Evolutionary conservation across 2,329 filamentous ascomycete genomes (phyloP).

Genomic region (Penicillium sp.): DNA sequence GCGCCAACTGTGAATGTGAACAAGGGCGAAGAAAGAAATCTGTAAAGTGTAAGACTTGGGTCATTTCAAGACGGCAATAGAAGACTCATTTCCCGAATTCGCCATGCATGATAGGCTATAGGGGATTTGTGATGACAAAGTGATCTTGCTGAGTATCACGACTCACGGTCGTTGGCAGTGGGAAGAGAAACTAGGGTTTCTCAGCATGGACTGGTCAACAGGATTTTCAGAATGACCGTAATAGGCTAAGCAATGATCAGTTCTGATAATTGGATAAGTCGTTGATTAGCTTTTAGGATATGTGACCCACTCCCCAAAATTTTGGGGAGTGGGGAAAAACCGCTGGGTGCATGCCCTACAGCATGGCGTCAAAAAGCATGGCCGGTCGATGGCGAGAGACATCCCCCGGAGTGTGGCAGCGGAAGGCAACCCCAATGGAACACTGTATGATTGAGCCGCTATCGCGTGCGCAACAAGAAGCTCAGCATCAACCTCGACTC

Average conservation of each 20-base stretch:
- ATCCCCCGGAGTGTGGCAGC: background rate
- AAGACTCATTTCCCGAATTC: background rate
- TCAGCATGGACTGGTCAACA: no score
- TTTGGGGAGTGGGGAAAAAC: background rate
- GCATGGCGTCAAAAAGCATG: background rate
- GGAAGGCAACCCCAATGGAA: background rate
- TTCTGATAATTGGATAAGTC: no score
- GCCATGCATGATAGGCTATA: no score
- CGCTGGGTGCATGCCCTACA: background rate
- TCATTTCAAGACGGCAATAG: background rate
- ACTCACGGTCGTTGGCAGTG: no score
- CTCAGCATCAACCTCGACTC: background rate
- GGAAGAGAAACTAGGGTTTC: no score
- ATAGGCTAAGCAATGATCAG: no score
- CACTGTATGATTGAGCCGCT: background rate
- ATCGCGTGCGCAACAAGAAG: background rate
- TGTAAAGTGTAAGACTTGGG: background rate
- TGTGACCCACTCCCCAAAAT: no score
- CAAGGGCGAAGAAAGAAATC: background rate
- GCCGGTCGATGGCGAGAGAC: background rate
- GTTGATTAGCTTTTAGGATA: no score
- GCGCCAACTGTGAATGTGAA: background rate
- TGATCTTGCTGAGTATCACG: no score
- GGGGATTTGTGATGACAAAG: no score
- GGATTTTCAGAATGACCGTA: no score